Percentiles rank a stretch among this genome's conserved stretches.
These are phyloP conservation scores for Botryobasidium botryosum DNA, from an alignment of 768 basidiomycete species.

Conservation along the genomic window DNA sequence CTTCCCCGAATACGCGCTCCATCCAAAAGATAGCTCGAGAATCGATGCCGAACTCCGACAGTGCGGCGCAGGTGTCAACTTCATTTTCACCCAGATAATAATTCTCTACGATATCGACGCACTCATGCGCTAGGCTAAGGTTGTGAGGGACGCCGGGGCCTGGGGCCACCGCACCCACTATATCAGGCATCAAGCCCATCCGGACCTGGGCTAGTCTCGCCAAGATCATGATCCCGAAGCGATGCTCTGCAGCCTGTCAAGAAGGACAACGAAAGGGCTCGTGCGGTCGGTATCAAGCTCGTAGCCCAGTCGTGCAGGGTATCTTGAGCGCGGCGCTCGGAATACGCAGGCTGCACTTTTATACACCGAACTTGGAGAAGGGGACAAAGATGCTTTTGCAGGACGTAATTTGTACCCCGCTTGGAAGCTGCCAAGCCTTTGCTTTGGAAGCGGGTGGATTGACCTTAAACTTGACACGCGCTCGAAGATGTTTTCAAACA, in stretches of 20 bases:
- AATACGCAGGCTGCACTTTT: too few species aligned
- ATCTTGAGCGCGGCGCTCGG: too few species aligned
- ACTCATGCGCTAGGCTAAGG: constrained; percentile 81
- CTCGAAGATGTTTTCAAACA: constrained; percentile 10
- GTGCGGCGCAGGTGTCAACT: constrained; percentile 72
- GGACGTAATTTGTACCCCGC: constrained; percentile 70
- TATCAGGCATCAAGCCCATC: constrained; percentile 28
- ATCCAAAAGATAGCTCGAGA: constrained; percentile 61
- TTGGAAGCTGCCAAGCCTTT: constrained; percentile 86
- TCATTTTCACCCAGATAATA: constrained; percentile 99
- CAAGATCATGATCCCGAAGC: constrained; percentile 60
- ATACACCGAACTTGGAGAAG: too few species aligned
- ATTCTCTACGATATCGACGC: constrained; percentile 88
- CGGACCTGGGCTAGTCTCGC: constrained; percentile 74
- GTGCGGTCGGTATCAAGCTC: constrained; percentile 81
- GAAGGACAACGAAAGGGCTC: constrained; percentile 84
- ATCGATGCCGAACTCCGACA: constrained; percentile 67
- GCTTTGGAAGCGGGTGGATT: constrained; percentile 82
- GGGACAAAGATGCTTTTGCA: constrained; percentile 91
- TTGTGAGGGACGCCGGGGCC: constrained; percentile 22
- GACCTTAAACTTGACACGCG: too few species aligned
- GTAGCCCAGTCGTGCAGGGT: constrained; percentile 89
- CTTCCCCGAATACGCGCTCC: constrained; percentile 67
- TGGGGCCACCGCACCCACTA: constrained; percentile 25
- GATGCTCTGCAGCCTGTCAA: constrained; percentile 73